phyloP scores from a whole-genome alignment of 495 filamentous ascomycete genomes.

The Chaetomium fimeti region DNA sequence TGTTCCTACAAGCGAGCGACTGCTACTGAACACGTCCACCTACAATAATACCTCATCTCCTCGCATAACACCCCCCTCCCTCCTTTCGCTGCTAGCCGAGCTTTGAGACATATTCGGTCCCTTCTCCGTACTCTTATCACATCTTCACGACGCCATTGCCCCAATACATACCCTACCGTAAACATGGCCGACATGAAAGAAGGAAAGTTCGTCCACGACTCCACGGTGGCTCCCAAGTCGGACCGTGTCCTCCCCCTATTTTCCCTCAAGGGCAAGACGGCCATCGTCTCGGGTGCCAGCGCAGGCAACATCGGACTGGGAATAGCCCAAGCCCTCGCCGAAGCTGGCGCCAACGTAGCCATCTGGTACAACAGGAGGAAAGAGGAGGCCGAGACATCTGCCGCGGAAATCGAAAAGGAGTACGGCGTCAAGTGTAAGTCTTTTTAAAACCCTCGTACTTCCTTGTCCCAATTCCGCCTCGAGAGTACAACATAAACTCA shows the following conservation, averaged over 20 bases:
- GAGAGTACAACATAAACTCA: background rate
- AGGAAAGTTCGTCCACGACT: conserved; percentile 59
- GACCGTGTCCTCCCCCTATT: conserved; percentile 73
- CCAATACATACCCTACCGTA: background rate
- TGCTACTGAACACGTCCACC: background rate
- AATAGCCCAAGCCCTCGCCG: conserved; percentile 71
- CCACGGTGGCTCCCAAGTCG: conserved; percentile 58
- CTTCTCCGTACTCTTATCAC: background rate
- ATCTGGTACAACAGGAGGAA: conserved; percentile 83
- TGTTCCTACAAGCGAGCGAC: background rate
- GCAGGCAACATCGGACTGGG: conserved; percentile 75
- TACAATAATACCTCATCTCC: background rate
- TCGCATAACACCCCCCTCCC: background rate
- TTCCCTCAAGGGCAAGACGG: conserved; percentile 78
- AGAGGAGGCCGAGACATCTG: conserved; percentile 66
- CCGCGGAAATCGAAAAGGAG: conserved; percentile 66
- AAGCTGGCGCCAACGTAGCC: conserved; percentile 83
- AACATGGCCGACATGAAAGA: conserved; percentile 51
- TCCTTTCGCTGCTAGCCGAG: background rate
- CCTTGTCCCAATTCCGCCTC: too few relatives aligned
- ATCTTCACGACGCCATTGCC: background rate
- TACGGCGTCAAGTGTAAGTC: conserved; percentile 77
- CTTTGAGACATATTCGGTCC: background rate
- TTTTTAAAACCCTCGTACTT: background rate
- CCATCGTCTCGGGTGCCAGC: conserved; percentile 77